phyloP scores from a whole-genome alignment of 208 protist genomes.

The Leishmania aethiopica region DNA sequence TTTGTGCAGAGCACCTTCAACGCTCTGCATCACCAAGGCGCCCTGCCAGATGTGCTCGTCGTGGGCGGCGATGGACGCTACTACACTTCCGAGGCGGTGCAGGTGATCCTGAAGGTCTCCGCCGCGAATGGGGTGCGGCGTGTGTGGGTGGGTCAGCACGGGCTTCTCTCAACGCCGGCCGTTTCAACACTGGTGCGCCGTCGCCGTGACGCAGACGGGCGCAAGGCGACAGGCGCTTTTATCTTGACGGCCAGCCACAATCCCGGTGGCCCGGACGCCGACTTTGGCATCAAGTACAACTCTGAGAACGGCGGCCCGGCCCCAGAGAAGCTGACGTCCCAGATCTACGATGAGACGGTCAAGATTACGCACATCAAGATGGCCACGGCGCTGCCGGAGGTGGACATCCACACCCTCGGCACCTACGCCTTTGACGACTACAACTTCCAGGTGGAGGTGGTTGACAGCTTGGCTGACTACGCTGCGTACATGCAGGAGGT shows the following conservation, averaged over 20 bases:
- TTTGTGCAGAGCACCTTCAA: conserved; percentile 97
- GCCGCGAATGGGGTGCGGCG: conserved; percentile 91
- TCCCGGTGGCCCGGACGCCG: conserved; percentile 95
- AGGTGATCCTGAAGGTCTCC: conserved; percentile 95
- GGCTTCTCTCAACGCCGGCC: conserved; percentile 96
- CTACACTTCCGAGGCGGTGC: conserved; percentile 90
- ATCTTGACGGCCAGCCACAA: conserved; percentile 99
- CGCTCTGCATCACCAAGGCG: conserved; percentile 61
- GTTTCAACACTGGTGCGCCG: conserved; percentile 94
- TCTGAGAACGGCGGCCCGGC: conserved; percentile 96
- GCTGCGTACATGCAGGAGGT: conserved; percentile 88
- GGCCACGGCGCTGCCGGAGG: conserved; percentile 52
- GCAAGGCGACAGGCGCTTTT: conserved; percentile 86
- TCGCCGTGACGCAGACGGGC: conserved; percentile 46
- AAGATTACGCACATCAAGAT: conserved; percentile 67
- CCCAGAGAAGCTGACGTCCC: conserved; percentile 92
- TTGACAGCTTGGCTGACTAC: conserved; percentile 94
- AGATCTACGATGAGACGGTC: conserved; percentile 92
- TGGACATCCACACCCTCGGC: conserved; percentile 63
- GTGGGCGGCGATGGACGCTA: conserved; percentile 98
- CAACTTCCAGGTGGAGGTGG: conserved; percentile 86
- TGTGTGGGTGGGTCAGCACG: conserved; percentile 92
- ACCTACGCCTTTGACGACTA: conserved; percentile 49
- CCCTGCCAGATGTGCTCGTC: conserved; percentile 82
- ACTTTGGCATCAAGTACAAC: conserved; percentile 99